Evolutionary conservation across 1,284 basidiomycete genomes (phyloP).

Genomic region (Acaromyces ingoldii): DNA sequence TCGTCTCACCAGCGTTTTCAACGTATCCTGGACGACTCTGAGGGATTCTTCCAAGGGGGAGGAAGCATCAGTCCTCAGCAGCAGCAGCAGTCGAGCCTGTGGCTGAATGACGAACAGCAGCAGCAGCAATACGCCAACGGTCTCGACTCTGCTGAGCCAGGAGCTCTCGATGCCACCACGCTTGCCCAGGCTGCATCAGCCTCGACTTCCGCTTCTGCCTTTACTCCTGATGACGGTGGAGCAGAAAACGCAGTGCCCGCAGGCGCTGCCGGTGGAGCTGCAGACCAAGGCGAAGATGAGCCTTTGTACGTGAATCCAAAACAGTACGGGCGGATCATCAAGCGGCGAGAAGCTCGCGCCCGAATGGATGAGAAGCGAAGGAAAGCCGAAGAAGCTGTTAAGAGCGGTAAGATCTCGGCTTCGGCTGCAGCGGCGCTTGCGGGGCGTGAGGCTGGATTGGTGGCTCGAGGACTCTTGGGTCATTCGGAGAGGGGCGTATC

Average conservation of each 20-base stretch:
- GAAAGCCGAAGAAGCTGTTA: slow-evolving; percentile 13
- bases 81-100: not conserved
- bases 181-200: too few species aligned
- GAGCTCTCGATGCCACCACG: too few species aligned
- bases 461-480: too few species aligned
- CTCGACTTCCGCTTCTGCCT: not conserved
- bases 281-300: slow-evolving; percentile 31
- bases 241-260: too few species aligned
- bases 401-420: not conserved
- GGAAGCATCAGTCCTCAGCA: too few species aligned
- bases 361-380: slow-evolving; percentile 44
- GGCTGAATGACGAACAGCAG: not conserved
- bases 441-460: too few species aligned
- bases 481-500: too few species aligned
- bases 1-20: too few species aligned
- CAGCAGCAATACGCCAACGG: not conserved
- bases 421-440: too few species aligned
- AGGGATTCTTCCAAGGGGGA: too few species aligned
- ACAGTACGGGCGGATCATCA: slow-evolving; percentile 48
- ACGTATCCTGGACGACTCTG: too few species aligned
- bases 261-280: not conserved
- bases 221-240: not conserved
- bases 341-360: slow-evolving; percentile 36
- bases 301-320: slow-evolving; percentile 50
- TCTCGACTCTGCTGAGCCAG: not conserved